phyloP scores from a whole-genome alignment of 257 asterid genomes.

The Striga asiatica region DNA sequence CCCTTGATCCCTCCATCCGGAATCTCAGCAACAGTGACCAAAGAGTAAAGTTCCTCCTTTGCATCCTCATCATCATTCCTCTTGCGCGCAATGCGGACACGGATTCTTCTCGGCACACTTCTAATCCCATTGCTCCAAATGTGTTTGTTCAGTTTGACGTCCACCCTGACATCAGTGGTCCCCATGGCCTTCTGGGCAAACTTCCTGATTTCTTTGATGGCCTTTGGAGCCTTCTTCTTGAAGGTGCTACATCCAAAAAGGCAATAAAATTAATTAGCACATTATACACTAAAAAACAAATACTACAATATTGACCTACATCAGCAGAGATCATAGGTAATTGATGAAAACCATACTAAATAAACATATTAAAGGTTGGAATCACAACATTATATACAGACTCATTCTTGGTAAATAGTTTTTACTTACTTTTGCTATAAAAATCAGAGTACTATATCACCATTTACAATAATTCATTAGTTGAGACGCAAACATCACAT shows the following conservation, averaged over 20 bases:
- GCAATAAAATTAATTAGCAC: background rate
- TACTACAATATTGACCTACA: background rate
- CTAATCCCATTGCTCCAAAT: slow-evolving; percentile 50
- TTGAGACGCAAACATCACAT: too few species aligned
- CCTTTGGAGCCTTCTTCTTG: slow-evolving; percentile 49
- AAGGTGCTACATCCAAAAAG: slow-evolving; percentile 26
- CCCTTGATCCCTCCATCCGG: slow-evolving; percentile 39
- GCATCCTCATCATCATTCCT: slow-evolving; percentile 53
- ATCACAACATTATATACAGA: too few species aligned
- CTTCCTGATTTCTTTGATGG: slow-evolving; percentile 40
- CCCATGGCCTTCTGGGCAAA: slow-evolving; percentile 51
- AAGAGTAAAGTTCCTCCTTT: slow-evolving; percentile 44
- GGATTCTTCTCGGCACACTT: slow-evolving; percentile 40
- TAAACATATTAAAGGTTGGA: too few species aligned
- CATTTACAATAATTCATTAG: background rate
- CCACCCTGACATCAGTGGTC: slow-evolving; percentile 38
- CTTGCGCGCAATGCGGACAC: slow-evolving; percentile 41
- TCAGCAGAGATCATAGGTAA: background rate
- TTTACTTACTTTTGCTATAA: background rate
- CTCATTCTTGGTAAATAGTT: background rate
- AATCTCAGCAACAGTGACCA: slow-evolving; percentile 42
- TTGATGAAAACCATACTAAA: background rate
- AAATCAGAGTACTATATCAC: background rate
- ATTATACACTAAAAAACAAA: background rate
- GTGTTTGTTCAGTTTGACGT: slow-evolving; percentile 40